Evolutionary conservation across 2,329 filamentous ascomycete genomes (phyloP).

Genomic region (Colletotrichum sp.): DNA sequence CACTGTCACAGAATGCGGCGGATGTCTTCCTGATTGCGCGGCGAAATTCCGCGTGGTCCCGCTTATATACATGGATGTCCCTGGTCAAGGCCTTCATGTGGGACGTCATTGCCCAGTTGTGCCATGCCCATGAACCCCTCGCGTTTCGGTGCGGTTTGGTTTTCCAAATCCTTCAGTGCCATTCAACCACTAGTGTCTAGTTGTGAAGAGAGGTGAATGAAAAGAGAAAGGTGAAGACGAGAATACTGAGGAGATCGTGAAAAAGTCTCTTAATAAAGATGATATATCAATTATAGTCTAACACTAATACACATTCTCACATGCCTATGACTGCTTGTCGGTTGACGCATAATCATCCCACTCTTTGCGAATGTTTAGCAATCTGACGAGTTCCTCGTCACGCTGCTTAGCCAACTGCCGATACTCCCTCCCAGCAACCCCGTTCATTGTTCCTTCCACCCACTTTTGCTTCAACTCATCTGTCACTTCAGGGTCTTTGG

Average conservation of each 20-base stretch:
- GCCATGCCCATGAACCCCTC: neutral
- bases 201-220: neutral
- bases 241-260: neutral
- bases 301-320: neutral
- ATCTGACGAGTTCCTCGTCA: slow-evolving; percentile 1
- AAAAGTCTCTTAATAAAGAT: neutral
- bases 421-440: slow-evolving; percentile 2
- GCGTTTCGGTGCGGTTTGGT: neutral
- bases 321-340: neutral
- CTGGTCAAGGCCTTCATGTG: neutral
- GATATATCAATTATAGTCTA: neutral
- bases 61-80: neutral
- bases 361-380: slow-evolving; percentile 1
- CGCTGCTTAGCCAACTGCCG: neutral
- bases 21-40: neutral
- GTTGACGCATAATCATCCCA: slow-evolving; percentile 1
- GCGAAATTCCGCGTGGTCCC: neutral
- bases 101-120: neutral
- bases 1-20: neutral
- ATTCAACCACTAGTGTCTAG: neutral
- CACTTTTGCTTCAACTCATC: slow-evolving; percentile 8
- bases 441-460: neutral
- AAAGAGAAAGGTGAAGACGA: neutral
- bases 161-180: neutral
- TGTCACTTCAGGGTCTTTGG: neutral